phyloP scores from a whole-genome alignment of 495 filamentous ascomycete species.

The Thermothielavioides terrestris region DNA sequence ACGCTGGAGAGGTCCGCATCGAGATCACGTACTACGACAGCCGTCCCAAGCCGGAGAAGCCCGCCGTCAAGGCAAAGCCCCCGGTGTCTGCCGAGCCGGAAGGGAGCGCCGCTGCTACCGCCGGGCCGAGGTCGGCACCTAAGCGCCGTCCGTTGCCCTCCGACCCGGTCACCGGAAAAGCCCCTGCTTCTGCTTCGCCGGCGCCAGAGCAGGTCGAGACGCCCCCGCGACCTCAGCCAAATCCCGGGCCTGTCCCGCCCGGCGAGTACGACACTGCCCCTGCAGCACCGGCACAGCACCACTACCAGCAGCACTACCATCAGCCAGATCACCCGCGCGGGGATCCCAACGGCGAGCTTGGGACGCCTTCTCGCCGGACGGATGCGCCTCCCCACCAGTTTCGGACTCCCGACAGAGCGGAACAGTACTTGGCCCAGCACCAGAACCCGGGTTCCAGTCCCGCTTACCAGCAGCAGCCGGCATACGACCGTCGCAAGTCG shows the following conservation, averaged over 20 bases:
- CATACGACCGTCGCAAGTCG: slow-evolving; percentile 17
- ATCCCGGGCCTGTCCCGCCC: slow-evolving; percentile 24
- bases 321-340: slow-evolving; percentile 22
- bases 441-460: slow-evolving; percentile 21
- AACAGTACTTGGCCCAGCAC: slow-evolving; percentile 25
- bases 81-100: slow-evolving; percentile 19
- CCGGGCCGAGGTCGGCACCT: slow-evolving; percentile 40
- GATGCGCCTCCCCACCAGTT: slow-evolving; percentile 24
- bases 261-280: slow-evolving; percentile 39
- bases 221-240: slow-evolving; percentile 34
- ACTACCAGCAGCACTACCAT: slow-evolving; percentile 25
- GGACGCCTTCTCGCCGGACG: slow-evolving; percentile 21
- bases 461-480: slow-evolving; percentile 14
- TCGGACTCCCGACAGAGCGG: slow-evolving; percentile 25
- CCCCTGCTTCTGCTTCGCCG: slow-evolving; percentile 27
- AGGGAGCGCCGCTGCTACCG: slow-evolving; percentile 13
- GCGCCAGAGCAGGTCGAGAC: slow-evolving; percentile 33
- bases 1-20: slow-evolving; percentile 88
- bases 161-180: slow-evolving; percentile 52
- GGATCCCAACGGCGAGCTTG: slow-evolving; percentile 21
- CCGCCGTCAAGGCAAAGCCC: slow-evolving; percentile 44
- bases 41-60: slow-evolving; percentile 64
- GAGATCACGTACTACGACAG: slow-evolving; percentile 96
- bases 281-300: slow-evolving; percentile 17
- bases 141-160: slow-evolving; percentile 74